Evolutionary conservation across 352 stramenopile genomes (phyloP).

Genomic region (Phytophthora chlamydospora): DNA sequence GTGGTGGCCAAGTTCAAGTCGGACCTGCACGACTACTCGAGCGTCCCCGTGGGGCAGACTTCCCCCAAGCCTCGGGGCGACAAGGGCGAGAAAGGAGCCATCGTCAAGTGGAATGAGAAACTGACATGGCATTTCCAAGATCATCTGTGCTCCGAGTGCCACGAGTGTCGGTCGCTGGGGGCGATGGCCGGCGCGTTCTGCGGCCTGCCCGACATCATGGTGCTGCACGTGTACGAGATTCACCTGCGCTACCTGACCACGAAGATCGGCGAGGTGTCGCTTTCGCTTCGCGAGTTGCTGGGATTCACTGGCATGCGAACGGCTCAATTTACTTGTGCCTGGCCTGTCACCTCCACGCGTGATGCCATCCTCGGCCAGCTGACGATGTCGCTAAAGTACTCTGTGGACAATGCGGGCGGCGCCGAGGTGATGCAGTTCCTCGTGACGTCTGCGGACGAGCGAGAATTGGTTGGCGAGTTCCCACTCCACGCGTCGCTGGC

Average conservation of each 20-base stretch:
- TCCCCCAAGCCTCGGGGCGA: slow-evolving; percentile 70
- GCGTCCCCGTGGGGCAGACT: slow-evolving; percentile 77
- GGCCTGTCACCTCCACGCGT: slow-evolving; percentile 71
- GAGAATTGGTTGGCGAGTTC: slow-evolving; percentile 76
- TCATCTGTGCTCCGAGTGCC: slow-evolving; percentile 73
- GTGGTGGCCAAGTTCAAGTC: slow-evolving; percentile 88
- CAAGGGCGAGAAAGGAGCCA: slow-evolving; percentile 53
- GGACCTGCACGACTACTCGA: slow-evolving; percentile 77
- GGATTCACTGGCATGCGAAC: slow-evolving; percentile 76
- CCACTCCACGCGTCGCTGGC: slow-evolving; percentile 61
- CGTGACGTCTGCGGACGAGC: slow-evolving; percentile 65
- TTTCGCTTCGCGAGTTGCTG: slow-evolving; percentile 80
- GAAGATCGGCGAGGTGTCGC: slow-evolving; percentile 79
- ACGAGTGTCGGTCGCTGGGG: slow-evolving; percentile 67
- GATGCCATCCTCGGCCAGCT: slow-evolving; percentile 78
- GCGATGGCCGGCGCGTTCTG: slow-evolving; percentile 68
- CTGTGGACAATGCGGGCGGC: slow-evolving; percentile 55
- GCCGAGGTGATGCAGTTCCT: slow-evolving; percentile 65
- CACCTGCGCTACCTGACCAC: slow-evolving; percentile 84
- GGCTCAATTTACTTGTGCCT: slow-evolving; percentile 60
- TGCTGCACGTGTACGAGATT: slow-evolving; percentile 86
- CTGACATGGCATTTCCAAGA: slow-evolving; percentile 82
- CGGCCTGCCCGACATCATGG: slow-evolving; percentile 78
- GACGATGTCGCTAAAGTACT: slow-evolving; percentile 71
- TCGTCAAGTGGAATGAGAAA: slow-evolving; percentile 79